phyloP scores from a whole-genome alignment of 306 rosid genomes.

The Neltuma alba region DNA sequence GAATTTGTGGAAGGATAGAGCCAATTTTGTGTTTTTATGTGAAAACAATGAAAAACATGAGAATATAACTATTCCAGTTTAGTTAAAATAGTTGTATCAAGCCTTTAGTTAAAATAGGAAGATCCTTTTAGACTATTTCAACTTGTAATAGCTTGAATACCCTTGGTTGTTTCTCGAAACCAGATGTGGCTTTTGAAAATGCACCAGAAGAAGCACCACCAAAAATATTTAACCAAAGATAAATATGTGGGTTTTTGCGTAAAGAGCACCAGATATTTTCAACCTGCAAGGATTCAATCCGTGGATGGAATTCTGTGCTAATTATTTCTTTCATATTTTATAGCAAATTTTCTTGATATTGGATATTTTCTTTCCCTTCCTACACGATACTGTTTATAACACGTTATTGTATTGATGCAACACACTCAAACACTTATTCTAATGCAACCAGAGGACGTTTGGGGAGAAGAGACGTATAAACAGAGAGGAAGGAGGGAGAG shows the following conservation, averaged over 20 bases:
- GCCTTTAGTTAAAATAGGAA: not conserved
- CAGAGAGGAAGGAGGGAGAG: too few relatives aligned
- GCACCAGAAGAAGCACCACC: not conserved
- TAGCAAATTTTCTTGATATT: not conserved
- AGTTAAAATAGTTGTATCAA: too few relatives aligned
- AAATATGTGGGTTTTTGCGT: not conserved
- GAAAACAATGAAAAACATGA: not conserved
- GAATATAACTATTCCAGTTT: too few relatives aligned
- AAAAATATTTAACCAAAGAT: not conserved
- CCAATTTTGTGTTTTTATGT: not conserved
- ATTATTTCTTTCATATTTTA: not conserved
- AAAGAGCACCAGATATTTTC: not conserved
- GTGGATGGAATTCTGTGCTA: constrained; percentile 21
- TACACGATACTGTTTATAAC: not conserved
- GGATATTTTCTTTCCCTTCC: not conserved
- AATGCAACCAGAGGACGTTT: too few relatives aligned
- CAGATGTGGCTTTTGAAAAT: not conserved
- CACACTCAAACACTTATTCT: too few relatives aligned
- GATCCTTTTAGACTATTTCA: not conserved
- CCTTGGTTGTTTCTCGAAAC: not conserved
- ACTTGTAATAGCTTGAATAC: not conserved
- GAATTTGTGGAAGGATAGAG: not conserved
- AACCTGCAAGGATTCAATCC: not conserved
- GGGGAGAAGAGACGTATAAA: too few relatives aligned
- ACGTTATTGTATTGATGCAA: too few relatives aligned